A percentile compares a stretch with the other conserved stretches of the same genome.
Evolutionary conservation across 495 filamentous ascomycete genomes (phyloP).

Genomic region (Penicillium parvum): DNA sequence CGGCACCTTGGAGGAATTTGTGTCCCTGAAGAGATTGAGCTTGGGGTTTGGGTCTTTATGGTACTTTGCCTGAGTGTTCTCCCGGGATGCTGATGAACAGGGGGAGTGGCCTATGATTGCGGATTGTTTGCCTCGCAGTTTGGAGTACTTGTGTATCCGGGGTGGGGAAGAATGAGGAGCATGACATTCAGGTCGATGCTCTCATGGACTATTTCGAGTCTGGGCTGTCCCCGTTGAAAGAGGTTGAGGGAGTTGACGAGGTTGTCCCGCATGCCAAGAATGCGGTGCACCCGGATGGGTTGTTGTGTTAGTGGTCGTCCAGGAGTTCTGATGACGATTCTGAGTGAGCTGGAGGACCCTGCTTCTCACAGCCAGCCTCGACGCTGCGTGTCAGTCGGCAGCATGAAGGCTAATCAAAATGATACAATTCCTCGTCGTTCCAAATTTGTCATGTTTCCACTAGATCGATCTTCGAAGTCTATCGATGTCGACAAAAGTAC

Average conservation of each 20-base stretch:
- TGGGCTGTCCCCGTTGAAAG: constrained; percentile 12
- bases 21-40: constrained; percentile 17
- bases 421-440: no score
- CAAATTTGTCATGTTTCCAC: no score
- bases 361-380: no score
- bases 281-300: no score
- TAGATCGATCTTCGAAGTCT: no score
- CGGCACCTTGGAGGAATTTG: constrained; percentile 18
- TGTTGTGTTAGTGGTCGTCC: no score
- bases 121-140: constrained; percentile 16
- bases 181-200: constrained; percentile 19
- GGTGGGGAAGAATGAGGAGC: constrained; percentile 8
- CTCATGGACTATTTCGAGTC: constrained; percentile 10
- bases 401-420: no score
- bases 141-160: constrained; percentile 26
- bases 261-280: no score
- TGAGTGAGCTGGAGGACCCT: no score
- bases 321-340: no score
- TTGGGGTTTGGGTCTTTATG: constrained; percentile 20
- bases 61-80: constrained; percentile 20
- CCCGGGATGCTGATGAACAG: constrained; percentile 3
- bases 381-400: no score
- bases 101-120: neutral
- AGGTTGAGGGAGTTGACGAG: constrained; percentile 17
- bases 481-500: no score